Evolutionary conservation across 306 rosid species (phyloP), one percentile per base, ranked within the genome.

Genomic region (Vachellia pachyceras): DNA sequence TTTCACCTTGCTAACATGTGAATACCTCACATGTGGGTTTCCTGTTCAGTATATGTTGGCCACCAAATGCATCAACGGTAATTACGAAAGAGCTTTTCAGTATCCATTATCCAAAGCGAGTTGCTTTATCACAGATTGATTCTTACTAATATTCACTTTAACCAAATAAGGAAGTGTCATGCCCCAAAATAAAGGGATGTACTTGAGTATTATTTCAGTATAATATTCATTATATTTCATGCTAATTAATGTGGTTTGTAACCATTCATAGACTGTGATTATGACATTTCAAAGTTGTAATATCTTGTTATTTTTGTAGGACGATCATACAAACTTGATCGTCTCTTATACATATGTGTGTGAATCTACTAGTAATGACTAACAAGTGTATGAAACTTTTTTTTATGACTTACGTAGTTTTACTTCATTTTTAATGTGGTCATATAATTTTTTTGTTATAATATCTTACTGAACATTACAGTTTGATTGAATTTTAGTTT

Each of bases 1-100:
- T 72, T 87, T 58, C 58, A 75, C 76, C 80, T 65, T 55, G 75
- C 72, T 46, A 46, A 41, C 91, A 77, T 90, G 90, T 92, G 97
- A 89, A 49, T 68, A 17, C 77, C 69, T 35, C 46, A 54, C 86
- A 79, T 37, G 65, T 76, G 75, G 60, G 45, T 22, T 54, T 40
- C 39, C 13, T 70, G 52, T 58, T 35, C 60, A 47, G 12, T 60
- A 65, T 20, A 41, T 42, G 52, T 29, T 74, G 87, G 87, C 82
- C 79, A 85, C 88, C 50, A 68, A 68, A 68, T 29, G 33, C 1
- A 29, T 67, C 52, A 40, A 7, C 8, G 46, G 49, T 67, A 39
- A 67, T 39, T 17, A 87, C 77, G 54, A 20, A 8, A 69, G 1
- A 29, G 17, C 79, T 23, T 83, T 74, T 69, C n/a, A 69, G 42